Percentiles rank a stretch among this genome's conserved stretches.
These are phyloP conservation scores for Botrytis paeoniae DNA, from an alignment of 2,329 filamentous ascomycete species.

Conservation along the genomic window DNA sequence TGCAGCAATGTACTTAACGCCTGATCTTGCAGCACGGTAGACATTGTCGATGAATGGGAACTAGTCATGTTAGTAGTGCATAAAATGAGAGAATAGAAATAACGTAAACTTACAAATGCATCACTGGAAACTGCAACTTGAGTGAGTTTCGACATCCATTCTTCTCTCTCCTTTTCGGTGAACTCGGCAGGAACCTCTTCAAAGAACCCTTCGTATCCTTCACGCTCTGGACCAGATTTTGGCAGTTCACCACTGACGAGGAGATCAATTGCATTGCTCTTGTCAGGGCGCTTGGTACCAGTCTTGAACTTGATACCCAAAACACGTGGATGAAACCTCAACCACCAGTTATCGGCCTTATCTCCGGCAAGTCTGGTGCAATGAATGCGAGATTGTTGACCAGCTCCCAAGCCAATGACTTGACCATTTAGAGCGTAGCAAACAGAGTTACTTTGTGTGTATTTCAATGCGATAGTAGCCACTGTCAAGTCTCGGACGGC, in stretches of 20 bases:
- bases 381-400: conserved; percentile 97
- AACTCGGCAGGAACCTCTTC: conserved; percentile 84
- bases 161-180: conserved; percentile 76
- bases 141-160: conserved; percentile 79
- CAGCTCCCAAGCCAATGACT: conserved; percentile 88
- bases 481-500: conserved; percentile 89
- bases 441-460: conserved; percentile 98
- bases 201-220: conserved; percentile 84
- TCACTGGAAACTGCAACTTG: conserved; percentile 88
- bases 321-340: conserved; percentile 91
- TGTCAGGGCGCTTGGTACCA: conserved; percentile 92
- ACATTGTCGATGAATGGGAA: conserved; percentile 99
- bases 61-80: conserved; percentile 43
- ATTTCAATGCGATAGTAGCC: conserved; percentile 95
- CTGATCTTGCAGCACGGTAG: conserved; percentile 83
- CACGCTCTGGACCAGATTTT: conserved; percentile 76
- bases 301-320: conserved; percentile 94
- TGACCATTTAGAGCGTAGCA: conserved; percentile 96
- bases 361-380: conserved; percentile 96
- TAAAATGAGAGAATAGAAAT: background rate
- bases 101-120: conserved; percentile 71
- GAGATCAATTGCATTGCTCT: conserved; percentile 96
- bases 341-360: conserved; percentile 99
- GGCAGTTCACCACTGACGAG: conserved; percentile 89
- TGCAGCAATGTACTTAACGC: conserved; percentile 93